phyloP scores from a whole-genome alignment of 495 filamentous ascomycete species.

The Xylaria curta region DNA sequence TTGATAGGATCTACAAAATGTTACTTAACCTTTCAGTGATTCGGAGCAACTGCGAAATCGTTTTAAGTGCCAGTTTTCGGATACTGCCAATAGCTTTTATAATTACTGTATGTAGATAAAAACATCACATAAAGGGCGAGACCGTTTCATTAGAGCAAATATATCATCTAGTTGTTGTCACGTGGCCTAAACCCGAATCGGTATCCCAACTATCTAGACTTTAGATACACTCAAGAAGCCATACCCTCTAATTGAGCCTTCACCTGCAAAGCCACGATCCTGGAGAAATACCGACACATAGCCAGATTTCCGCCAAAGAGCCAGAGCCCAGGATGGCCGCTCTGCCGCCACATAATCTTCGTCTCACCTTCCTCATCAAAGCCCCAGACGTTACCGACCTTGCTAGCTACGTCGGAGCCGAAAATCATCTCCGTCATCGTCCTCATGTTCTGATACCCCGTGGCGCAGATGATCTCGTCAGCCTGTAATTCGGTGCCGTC shows the following conservation, averaged over 20 bases:
- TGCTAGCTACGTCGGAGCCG: slow-evolving; percentile 71
- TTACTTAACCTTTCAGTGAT: background rate
- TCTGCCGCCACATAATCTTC: slow-evolving; percentile 71
- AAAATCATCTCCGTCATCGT: slow-evolving; percentile 67
- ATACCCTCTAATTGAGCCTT: slow-evolving; percentile 67
- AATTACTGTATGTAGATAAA: background rate
- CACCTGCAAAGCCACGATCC: slow-evolving; percentile 76
- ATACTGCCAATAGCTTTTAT: background rate
- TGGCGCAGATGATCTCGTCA: slow-evolving; percentile 84
- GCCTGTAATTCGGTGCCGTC: slow-evolving; percentile 73
- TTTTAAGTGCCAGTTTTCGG: background rate
- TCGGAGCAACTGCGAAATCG: background rate
- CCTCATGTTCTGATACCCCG: slow-evolving; percentile 83
- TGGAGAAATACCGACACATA: slow-evolving; percentile 74
- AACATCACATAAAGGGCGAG: background rate
- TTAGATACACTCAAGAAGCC: slow-evolving; percentile 20
- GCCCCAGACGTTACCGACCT: slow-evolving; percentile 76
- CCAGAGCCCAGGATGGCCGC: slow-evolving; percentile 80
- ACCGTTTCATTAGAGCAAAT: background rate
- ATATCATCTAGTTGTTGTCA: background rate
- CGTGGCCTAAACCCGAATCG: background rate
- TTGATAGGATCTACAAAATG: background rate
- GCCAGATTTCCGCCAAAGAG: slow-evolving; percentile 84
- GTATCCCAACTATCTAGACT: background rate
- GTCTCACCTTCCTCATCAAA: slow-evolving; percentile 79